Conservation (phyloP, 495 filamentous ascomycete genomes). For the Xylaria sp. region DNA sequence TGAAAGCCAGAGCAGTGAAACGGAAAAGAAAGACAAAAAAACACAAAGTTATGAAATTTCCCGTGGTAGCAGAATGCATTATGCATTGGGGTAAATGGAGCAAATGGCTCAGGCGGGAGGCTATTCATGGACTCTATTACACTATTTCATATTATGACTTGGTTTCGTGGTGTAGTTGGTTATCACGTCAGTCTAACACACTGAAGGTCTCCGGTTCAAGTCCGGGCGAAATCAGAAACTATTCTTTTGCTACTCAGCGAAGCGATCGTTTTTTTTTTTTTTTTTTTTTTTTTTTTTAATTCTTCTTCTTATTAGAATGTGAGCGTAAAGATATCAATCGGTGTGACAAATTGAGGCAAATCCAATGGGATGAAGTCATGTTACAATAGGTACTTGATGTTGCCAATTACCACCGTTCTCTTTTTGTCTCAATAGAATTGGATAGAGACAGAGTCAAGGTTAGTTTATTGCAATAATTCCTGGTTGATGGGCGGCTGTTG, state of each 20-base stretch:
- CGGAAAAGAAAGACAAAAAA: too few relatives aligned
- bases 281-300: too few relatives aligned
- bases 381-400: background rate
- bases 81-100: too few relatives aligned
- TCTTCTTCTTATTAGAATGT: too few relatives aligned
- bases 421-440: background rate
- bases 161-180: too few relatives aligned
- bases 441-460: background rate
- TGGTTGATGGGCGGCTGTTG: background rate
- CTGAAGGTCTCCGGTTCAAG: constrained; percentile 31
- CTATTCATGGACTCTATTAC: background rate
- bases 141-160: too few relatives aligned
- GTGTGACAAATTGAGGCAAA: background rate
- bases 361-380: too few relatives aligned
- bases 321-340: background rate
- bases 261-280: background rate
- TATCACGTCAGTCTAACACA: too few relatives aligned
- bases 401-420: background rate
- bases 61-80: too few relatives aligned
- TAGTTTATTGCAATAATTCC: background rate
- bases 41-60: too few relatives aligned
- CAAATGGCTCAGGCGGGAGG: too few relatives aligned
- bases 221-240: constrained; percentile 24
- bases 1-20: too few relatives aligned
- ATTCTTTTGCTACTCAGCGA: constrained; percentile 1